phyloP scores from a whole-genome alignment of 306 rosid species.

The Nissolia schottii region DNA sequence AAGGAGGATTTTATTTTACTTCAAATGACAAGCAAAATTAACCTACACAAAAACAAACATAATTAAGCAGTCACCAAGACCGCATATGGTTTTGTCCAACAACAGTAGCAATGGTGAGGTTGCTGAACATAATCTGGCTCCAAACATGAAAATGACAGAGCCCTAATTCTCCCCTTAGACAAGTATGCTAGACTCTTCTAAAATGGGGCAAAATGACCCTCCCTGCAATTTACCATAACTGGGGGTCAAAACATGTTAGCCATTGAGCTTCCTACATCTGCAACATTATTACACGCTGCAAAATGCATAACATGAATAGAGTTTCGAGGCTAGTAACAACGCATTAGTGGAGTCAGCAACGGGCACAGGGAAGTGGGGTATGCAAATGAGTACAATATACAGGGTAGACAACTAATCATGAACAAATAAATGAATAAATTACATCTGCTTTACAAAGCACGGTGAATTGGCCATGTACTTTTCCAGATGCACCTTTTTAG shows the following conservation, averaged over 20 bases:
- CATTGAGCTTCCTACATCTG: not conserved
- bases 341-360: not conserved
- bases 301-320: not conserved
- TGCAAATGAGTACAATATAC: not conserved
- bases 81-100: not conserved
- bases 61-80: not conserved
- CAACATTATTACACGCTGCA: not conserved
- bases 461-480: slow-evolving; percentile 16
- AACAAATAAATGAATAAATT: slow-evolving; percentile 23
- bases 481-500: slow-evolving; percentile 30
- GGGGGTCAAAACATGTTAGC: not conserved
- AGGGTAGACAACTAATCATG: slow-evolving; percentile 4
- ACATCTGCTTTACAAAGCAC: slow-evolving; percentile 16
- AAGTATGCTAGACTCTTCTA: not conserved
- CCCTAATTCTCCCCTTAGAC: not conserved
- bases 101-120: not conserved
- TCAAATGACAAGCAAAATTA: slow-evolving; percentile 8
- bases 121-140: not conserved
- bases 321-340: not conserved
- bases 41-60: not conserved
- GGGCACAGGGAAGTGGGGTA: slow-evolving; percentile 26
- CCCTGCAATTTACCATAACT: not conserved
- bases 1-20: not conserved
- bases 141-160: slow-evolving; percentile 8
- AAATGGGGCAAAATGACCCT: not conserved